Base-by-base conservation (phyloP, 2,329 filamentous ascomycete genomes). In the Xylariaceae sp. region DNA sequence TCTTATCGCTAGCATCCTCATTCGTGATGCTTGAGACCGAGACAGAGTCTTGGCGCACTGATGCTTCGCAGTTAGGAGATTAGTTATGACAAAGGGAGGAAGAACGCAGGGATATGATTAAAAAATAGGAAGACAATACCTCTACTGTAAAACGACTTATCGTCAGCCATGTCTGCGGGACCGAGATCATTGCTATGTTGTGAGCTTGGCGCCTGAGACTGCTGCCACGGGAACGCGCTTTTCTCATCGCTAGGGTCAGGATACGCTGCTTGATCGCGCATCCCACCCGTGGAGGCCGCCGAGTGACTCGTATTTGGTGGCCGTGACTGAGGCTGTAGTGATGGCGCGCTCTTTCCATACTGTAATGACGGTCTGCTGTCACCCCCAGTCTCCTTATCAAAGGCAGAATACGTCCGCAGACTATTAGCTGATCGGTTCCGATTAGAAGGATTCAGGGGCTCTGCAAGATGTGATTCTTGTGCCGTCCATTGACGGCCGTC, bases 381-480 rank as follows among this genome's bases (percentile, higher is more conserved):
- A 15, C 59, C 65, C 18, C 70, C 81, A 0, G 76, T 82, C 66
- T 84, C 82, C 66, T 83, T 84, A 55, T 83, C 80, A 48, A 77
- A 78, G 7, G 74, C 77, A 56, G 73, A 76, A 48, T 69, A 72
- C 0, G 68, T 51, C 49, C 72, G 74, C 35, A 70, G 67, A 49
- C 67, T 67, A 63, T 68, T 66, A 8, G 72, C 73, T 4, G 70
- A 63, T 9, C 73, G 72, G 50, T 74, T 72, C 17, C 73, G 73
- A 37, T 74, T 72, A 2, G 73, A 68, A 3, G 73, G 67, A 15
- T 77, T 71, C 5, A 84, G 73, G 30, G 82, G 82, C 62, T 81
- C 77, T 1, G 77, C 71, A 42, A 85, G 72, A 59, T 81, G 76
- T 8, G 82, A 84, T 70, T 83, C 81, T 62, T 84, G 76, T 4